A percentile compares a stretch with the other conserved stretches of the same genome.
phyloP scores from a whole-genome alignment of 805 yeast genomes.

The Zygosaccharomyces kombuchaensis region DNA sequence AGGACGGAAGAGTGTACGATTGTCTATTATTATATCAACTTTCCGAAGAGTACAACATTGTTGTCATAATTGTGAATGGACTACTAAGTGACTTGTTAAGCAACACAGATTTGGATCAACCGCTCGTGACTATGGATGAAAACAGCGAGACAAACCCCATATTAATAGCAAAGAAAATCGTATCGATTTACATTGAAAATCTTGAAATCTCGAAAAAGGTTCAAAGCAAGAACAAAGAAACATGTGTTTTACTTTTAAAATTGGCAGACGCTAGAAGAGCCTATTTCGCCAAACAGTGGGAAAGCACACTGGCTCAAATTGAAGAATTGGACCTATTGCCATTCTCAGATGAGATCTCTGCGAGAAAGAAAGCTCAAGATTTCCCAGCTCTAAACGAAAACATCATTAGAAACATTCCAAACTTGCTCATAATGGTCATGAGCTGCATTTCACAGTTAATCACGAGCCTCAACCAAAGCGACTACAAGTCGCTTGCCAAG shows the following conservation, averaged over 20 bases:
- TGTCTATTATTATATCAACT: constrained; percentile 82
- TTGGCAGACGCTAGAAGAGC: constrained; percentile 63
- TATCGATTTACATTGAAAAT: constrained; percentile 45
- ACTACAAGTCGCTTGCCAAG: constrained; percentile 43
- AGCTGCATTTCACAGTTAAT: constrained; percentile 61
- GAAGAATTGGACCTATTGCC: constrained; percentile 66
- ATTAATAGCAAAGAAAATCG: constrained; percentile 36
- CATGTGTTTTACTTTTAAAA: constrained; percentile 59
- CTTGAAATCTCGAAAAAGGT: constrained; percentile 56
- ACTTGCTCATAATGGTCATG: constrained; percentile 76
- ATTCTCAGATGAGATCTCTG: constrained; percentile 48
- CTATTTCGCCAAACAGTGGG: constrained; percentile 56
- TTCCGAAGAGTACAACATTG: constrained; percentile 82
- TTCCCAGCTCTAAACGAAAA: constrained; percentile 61
- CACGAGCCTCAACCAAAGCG: constrained; percentile 38
- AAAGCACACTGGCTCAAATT: constrained; percentile 50
- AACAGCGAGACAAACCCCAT: constrained; percentile 43
- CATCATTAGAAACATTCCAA: constrained; percentile 74
- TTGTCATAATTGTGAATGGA: constrained; percentile 66
- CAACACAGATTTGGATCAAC: constrained; percentile 62
- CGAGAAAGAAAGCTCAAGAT: constrained; percentile 67
- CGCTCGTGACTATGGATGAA: constrained; percentile 40
- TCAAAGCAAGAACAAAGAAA: constrained; percentile 52
- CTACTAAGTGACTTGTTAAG: constrained; percentile 74
- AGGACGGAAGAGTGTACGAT: constrained; percentile 84